A percentile compares a stretch with the other conserved stretches of the same genome.
phyloP scores from a whole-genome alignment of 768 basidiomycete genomes.

The Postia placenta region DNA sequence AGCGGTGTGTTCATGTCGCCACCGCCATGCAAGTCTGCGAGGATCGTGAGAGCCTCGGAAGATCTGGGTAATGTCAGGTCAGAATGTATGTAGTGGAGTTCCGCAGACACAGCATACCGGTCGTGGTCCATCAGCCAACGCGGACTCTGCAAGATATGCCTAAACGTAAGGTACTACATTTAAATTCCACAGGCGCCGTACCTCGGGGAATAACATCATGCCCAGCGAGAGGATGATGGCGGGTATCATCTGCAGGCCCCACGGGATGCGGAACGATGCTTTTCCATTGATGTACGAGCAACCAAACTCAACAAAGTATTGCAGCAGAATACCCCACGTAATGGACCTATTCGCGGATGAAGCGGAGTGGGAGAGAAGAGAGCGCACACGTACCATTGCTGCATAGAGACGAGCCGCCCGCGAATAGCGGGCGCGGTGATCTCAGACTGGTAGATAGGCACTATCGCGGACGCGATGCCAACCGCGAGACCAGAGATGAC shows the following conservation, averaged over 20 bases:
- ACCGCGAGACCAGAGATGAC: constrained; percentile 65
- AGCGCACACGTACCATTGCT: constrained; percentile 48
- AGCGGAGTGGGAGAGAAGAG: not conserved
- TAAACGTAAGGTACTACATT: not conserved
- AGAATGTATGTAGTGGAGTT: not conserved
- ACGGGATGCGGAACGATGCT: constrained; percentile 76
- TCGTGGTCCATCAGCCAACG: constrained; percentile 65
- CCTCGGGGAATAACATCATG: constrained; percentile 62
- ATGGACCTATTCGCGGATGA: constrained; percentile 31
- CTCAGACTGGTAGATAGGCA: constrained; percentile 73
- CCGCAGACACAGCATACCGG: constrained; percentile 27
- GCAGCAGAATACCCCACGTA: constrained; percentile 73
- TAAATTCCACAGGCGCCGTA: constrained; percentile 6
- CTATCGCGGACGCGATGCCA: constrained; percentile 58
- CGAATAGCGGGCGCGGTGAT: constrained; percentile 67
- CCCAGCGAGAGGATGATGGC: constrained; percentile 62
- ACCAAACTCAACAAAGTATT: constrained; percentile 72
- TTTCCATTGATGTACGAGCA: constrained; percentile 66
- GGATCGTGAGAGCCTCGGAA: constrained; percentile 57
- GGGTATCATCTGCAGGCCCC: constrained; percentile 77
- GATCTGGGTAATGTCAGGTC: not conserved
- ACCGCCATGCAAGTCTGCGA: constrained; percentile 68
- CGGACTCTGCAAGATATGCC: constrained; percentile 28
- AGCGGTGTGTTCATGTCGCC: constrained; percentile 55
- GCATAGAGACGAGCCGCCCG: constrained; percentile 69